phyloP scores from a whole-genome alignment of 2,329 filamentous ascomycete species.

The Teratosphaeria zuluensis region DNA sequence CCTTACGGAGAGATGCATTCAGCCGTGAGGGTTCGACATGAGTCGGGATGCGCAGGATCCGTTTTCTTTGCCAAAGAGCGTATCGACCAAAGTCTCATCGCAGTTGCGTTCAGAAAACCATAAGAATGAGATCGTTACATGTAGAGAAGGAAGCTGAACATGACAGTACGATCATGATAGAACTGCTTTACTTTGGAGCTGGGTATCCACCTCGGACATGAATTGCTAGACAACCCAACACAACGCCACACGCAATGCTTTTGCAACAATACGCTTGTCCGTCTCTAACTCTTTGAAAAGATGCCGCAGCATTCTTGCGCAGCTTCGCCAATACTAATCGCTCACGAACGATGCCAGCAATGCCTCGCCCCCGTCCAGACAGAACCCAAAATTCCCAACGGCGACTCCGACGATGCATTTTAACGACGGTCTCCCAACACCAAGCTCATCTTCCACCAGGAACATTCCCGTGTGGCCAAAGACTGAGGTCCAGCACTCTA shows the following conservation, averaged over 20 bases:
- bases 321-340: neutral
- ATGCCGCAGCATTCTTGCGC: neutral
- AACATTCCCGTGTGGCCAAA: neutral
- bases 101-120: too few species aligned
- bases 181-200: neutral
- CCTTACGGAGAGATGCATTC: too few species aligned
- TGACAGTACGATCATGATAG: neutral
- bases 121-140: too few species aligned
- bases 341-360: neutral
- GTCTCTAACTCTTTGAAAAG: neutral
- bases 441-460: neutral
- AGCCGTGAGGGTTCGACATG: too few species aligned
- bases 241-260: neutral
- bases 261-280: neutral
- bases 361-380: neutral
- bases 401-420: neutral
- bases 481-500: neutral
- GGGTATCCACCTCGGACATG: neutral
- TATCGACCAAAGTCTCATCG: too few species aligned
- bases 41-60: too few species aligned
- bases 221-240: neutral
- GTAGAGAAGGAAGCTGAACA: too few species aligned
- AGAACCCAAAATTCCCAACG: neutral
- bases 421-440: too few species aligned
- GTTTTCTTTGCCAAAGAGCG: too few species aligned